These are phyloP conservation scores for Lichtheimia corymbifera DNA, from an alignment of 371 early-diverging fungal genomes.

Conservation along the genomic window DNA sequence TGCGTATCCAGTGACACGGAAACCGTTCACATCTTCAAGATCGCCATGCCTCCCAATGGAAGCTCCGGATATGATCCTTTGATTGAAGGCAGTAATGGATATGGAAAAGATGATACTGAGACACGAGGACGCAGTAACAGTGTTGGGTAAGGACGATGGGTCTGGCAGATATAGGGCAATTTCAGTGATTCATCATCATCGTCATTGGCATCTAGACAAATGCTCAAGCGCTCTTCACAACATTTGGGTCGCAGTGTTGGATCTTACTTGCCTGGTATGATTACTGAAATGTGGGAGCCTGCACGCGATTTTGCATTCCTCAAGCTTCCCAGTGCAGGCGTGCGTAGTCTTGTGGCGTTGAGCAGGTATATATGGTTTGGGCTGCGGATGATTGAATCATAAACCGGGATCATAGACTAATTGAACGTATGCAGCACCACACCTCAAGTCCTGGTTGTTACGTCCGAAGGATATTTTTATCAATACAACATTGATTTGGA, in stretches of 20 bases:
- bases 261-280: conserved; percentile 80
- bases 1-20: conserved; percentile 92
- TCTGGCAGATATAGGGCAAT: not conserved
- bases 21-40: conserved; percentile 95
- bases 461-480: conserved; percentile 90
- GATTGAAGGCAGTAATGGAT: not conserved
- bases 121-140: conserved; percentile 14
- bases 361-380: conserved; percentile 48
- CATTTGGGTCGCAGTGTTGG: conserved; percentile 65
- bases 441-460: conserved; percentile 89
- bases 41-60: conserved; percentile 30
- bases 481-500: conserved; percentile 89
- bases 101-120: conserved; percentile 7
- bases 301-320: conserved; percentile 91
- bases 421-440: conserved; percentile 47
- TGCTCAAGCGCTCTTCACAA: conserved; percentile 61
- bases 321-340: conserved; percentile 82
- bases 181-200: not conserved
- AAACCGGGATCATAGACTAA: too few relatives aligned
- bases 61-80: not conserved
- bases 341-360: conserved; percentile 81
- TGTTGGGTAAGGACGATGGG: conserved; percentile 18
- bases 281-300: conserved; percentile 95
- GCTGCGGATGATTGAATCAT: too few relatives aligned
- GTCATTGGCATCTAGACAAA: conserved; percentile 28